Percentiles rank a stretch among this genome's conserved stretches.
These are phyloP conservation scores for Pouteria glomerata DNA, from an alignment of 148 eudicot genomes.

Conservation along the genomic window DNA sequence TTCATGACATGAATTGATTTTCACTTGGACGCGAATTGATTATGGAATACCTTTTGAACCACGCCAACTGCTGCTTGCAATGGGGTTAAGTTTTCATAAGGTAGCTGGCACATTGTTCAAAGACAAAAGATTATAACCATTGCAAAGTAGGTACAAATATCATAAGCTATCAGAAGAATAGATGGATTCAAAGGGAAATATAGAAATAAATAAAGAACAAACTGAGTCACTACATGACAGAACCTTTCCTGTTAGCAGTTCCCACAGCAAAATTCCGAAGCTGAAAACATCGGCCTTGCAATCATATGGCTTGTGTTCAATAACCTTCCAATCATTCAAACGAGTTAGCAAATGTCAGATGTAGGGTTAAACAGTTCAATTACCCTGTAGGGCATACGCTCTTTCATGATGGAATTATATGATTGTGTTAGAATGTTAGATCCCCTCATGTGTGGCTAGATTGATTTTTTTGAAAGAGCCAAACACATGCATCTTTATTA, in stretches of 20 bases:
- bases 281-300: conserved; percentile 56
- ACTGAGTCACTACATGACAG: not conserved
- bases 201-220: not conserved
- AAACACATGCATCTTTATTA: too few relatives aligned
- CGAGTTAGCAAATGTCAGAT: conserved; percentile 18
- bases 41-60: conserved; percentile 39
- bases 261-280: conserved; percentile 53
- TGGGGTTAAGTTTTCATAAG: conserved; percentile 44
- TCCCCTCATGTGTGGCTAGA: too few relatives aligned
- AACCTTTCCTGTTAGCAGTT: conserved; percentile 55
- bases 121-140: conserved; percentile 9
- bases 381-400: not conserved
- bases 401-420: not conserved
- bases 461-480: too few relatives aligned
- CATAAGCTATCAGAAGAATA: not conserved
- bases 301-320: conserved; percentile 51
- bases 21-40: not conserved
- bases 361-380: not conserved
- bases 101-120: conserved; percentile 30
- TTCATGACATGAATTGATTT: conserved; percentile 2
- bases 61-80: conserved; percentile 57
- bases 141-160: not conserved
- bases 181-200: not conserved
- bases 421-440: not conserved
- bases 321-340: conserved; percentile 37